phyloP scores from a whole-genome alignment of 2,329 filamentous ascomycete genomes.

The Lithohypha guttulata region DNA sequence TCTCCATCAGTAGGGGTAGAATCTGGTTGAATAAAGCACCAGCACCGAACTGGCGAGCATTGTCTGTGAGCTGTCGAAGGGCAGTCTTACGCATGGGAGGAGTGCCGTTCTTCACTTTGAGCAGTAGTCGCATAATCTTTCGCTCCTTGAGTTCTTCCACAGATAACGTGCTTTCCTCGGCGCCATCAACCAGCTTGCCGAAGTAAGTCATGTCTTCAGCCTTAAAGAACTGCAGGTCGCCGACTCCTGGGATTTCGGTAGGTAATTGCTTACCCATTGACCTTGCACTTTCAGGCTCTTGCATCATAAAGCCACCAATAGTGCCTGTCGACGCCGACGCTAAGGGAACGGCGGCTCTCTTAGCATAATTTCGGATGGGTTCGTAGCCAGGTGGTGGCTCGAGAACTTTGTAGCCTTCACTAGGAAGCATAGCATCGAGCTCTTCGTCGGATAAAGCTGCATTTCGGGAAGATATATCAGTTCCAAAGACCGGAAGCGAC shows the following conservation, averaged over 20 bases:
- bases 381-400: slow-evolving; percentile 87
- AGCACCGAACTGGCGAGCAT: slow-evolving; percentile 89
- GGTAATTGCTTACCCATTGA: slow-evolving; percentile 81
- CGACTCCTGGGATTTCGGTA: slow-evolving; percentile 90
- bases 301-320: slow-evolving; percentile 85
- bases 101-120: slow-evolving; percentile 99
- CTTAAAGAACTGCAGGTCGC: slow-evolving; percentile 96
- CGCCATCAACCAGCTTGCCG: slow-evolving; percentile 88
- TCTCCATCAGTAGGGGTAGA: slow-evolving; percentile 93
- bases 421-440: slow-evolving; percentile 79
- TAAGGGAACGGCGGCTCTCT: slow-evolving; percentile 62
- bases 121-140: slow-evolving; percentile 91
- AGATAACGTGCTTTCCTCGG: slow-evolving; percentile 79
- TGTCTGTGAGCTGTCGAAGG: slow-evolving; percentile 91
- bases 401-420: slow-evolving; percentile 84
- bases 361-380: slow-evolving; percentile 63
- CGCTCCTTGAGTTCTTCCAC: slow-evolving; percentile 95
- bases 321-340: slow-evolving; percentile 44
- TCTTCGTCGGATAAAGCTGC: slow-evolving; percentile 79
- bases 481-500: slow-evolving; percentile 55
- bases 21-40: slow-evolving; percentile 96
- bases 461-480: slow-evolving; percentile 69
- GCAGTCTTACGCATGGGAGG: slow-evolving; percentile 98
- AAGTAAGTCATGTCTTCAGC: slow-evolving; percentile 98
- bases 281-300: slow-evolving; percentile 77